phyloP scores from a whole-genome alignment of 257 asterid genomes.

The Capsicum baccatum region DNA sequence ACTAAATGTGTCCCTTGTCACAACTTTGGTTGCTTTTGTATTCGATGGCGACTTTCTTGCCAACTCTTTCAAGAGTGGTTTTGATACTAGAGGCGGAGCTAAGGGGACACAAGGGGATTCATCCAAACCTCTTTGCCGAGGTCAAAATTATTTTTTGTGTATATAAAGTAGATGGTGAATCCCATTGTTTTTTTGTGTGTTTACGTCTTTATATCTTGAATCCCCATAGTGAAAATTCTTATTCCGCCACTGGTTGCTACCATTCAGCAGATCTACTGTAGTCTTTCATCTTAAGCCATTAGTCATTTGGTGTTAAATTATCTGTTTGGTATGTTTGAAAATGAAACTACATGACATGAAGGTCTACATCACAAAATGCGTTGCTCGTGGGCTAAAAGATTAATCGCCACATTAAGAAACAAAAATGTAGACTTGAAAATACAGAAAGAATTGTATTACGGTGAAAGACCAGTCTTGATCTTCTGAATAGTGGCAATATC shows the following conservation, averaged over 20 bases:
- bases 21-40: not conserved
- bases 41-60: not conserved
- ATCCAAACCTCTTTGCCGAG: no score
- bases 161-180: not conserved
- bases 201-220: not conserved
- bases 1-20: not conserved
- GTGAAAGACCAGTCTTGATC: conserved; percentile 26
- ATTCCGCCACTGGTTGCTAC: not conserved
- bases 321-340: not conserved
- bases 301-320: not conserved
- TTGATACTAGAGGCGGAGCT: no score
- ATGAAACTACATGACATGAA: not conserved
- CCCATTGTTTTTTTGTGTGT: not conserved
- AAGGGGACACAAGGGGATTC: no score
- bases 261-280: not conserved
- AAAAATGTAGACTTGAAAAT: not conserved
- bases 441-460: not conserved
- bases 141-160: not conserved
- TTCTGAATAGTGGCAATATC: conserved; percentile 18
- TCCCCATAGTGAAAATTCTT: not conserved
- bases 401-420: not conserved
- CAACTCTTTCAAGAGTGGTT: not conserved
- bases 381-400: not conserved
- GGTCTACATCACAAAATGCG: not conserved
- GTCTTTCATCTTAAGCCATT: not conserved